Percentiles rank a stretch among this genome's conserved stretches.
Conservation (phyloP, 2,329 filamentous ascomycete species). For the Ophiosphaerella narmari region DNA sequence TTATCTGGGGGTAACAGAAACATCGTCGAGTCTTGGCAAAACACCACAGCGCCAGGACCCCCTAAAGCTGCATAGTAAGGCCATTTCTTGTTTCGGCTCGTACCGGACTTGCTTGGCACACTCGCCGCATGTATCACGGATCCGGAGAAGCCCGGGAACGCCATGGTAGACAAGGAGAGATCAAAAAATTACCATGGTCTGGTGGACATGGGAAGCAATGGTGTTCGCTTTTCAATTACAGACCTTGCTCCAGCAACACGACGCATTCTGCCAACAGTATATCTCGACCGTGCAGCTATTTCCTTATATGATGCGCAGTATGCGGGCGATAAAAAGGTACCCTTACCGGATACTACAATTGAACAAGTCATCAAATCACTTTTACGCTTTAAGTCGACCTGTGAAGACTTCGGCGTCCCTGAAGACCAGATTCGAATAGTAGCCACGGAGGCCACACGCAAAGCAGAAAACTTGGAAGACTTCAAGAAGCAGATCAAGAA, state of each 20-base stretch:
- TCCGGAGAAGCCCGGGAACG: constrained; percentile 16
- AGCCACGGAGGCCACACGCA: constrained; percentile 87
- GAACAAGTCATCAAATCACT: constrained; percentile 68
- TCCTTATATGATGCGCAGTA: constrained; percentile 83
- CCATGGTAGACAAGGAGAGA: constrained; percentile 19
- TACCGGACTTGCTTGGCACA: constrained; percentile 21
- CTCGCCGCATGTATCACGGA: constrained; percentile 17
- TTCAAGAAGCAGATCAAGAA: constrained; percentile 69
- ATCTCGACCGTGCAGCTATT: constrained; percentile 76
- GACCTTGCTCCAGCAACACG: constrained; percentile 72
- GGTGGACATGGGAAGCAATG: constrained; percentile 66
- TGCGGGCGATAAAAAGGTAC: constrained; percentile 48
- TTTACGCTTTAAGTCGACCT: constrained; percentile 72
- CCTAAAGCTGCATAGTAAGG: constrained; percentile 24
- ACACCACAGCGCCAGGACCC: constrained; percentile 8
- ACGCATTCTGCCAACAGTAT: constrained; percentile 76
- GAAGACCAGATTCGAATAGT: constrained; percentile 71
- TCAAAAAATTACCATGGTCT: constrained; percentile 36
- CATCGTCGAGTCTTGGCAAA: constrained; percentile 13
- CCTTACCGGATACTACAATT: constrained; percentile 66
- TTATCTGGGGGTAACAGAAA: constrained; percentile 31
- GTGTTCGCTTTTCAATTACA: constrained; percentile 89
- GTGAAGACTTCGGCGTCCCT: constrained; percentile 70
- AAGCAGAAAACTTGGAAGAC: constrained; percentile 71
- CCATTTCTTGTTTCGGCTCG: constrained; percentile 23